Evolutionary conservation across 305 asterid species (phyloP), one percentile per base, ranked within the genome.

Genomic region (Fraxinus latifolia): DNA sequence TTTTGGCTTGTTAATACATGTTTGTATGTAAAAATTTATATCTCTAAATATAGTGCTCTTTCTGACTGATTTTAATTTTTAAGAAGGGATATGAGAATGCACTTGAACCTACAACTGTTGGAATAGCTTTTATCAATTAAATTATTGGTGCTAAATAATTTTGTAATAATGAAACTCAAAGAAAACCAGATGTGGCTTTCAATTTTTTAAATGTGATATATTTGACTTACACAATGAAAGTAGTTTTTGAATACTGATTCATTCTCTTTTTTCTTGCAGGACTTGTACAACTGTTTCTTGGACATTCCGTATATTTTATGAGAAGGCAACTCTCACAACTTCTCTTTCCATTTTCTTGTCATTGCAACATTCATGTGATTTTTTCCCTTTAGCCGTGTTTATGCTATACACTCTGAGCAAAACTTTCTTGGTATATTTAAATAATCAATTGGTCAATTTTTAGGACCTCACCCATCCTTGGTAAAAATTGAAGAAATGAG

Each of bases 241-340:
- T 4, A 31, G 75, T 31, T 68, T 31, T 19, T 55, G 19, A 21
- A 77, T 82, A 77, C 82, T 77, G 68, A 81, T 83, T 76, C 74
- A 47, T 79, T 79, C 79, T 77, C 55, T 82, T 82, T 58, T 74
- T 53, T 58, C 67, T 33, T 80, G 79, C 94, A 96, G 98, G 97
- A 96, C 99, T 78, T 96, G 99, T 86, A 96, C 99, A 44, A 96
- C 99, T 37, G 98, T 96, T 82, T 96, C 99, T 32, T 96, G 99
- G 99, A 96, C 99, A 67, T 96, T 96, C 84, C 97, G 99, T 84
- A 94, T 95, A 82, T 95, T 95, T 82, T 95, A 94, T 81, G 99
- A 95, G 90, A 95, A 95, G 99, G 99, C 92, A 85, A 83, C 53
- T 70, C 23, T 74, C 75, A 79, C 77, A 25, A 17, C 68, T 70